A percentile compares a stretch with the other conserved stretches of the same genome.
phyloP scores from a whole-genome alignment of 108 stramenopile species.

The Stephanodiscus minutulus region DNA sequence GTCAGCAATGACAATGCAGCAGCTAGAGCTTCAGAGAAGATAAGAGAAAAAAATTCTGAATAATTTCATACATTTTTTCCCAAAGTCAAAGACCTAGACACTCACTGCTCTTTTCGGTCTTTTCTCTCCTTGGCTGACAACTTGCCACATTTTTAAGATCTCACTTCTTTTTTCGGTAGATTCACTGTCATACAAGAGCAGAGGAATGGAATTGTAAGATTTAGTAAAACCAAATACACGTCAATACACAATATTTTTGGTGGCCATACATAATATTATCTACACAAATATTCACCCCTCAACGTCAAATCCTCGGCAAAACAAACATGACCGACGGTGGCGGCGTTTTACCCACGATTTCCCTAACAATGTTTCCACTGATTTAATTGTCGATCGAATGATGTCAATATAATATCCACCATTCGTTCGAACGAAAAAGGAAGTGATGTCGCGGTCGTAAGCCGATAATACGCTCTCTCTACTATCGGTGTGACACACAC shows the following conservation, averaged over 20 bases:
- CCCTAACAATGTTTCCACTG: slow-evolving; percentile 42
- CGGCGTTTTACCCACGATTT: slow-evolving; percentile 46
- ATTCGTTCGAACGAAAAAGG: slow-evolving; percentile 5
- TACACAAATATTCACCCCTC: slow-evolving; percentile 7
- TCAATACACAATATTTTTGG: neutral
- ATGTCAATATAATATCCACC: neutral
- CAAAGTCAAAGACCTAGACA: too few relatives aligned
- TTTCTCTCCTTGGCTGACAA: too few relatives aligned
- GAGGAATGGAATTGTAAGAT: neutral
- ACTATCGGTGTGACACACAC: slow-evolving; percentile 41
- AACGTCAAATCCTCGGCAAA: neutral
- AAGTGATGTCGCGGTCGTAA: slow-evolving; percentile 43
- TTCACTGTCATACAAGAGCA: too few relatives aligned
- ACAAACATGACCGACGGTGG: slow-evolving; percentile 38
- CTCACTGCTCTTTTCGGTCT: too few relatives aligned
- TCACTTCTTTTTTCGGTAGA: too few relatives aligned
- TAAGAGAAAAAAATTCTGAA: too few relatives aligned
- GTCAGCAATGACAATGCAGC: too few relatives aligned
- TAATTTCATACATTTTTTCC: too few relatives aligned
- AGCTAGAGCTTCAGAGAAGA: too few relatives aligned
- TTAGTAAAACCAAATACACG: neutral
- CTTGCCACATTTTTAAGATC: too few relatives aligned
- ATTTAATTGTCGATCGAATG: neutral
- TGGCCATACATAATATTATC: neutral
- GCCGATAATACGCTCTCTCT: neutral